phyloP scores from a whole-genome alignment of 169 alveolate genomes.

The Cryptosporidium ubiquitum region DNA sequence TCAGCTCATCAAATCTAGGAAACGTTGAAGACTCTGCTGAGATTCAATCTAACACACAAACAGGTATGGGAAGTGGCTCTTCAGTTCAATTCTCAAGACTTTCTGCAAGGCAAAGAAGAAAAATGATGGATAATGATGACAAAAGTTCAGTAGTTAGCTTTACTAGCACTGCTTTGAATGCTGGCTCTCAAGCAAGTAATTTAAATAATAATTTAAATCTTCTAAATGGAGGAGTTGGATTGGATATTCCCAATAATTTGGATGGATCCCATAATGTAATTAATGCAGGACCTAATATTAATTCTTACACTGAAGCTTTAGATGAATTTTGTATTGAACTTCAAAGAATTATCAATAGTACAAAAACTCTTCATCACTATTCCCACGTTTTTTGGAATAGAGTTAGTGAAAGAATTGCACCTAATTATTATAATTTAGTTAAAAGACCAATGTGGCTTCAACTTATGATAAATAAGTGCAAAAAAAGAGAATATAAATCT shows the following conservation, averaged over 20 bases:
- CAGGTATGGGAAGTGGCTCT: background rate
- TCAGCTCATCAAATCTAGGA: background rate
- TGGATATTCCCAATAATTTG: background rate
- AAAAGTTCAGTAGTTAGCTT: conserved; percentile 47
- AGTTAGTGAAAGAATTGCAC: conserved; percentile 86
- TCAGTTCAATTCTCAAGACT: conserved; percentile 56
- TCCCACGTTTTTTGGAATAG: conserved; percentile 83
- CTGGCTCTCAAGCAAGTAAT: conserved; percentile 8
- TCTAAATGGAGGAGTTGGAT: background rate
- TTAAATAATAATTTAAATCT: background rate
- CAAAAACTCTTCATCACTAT: conserved; percentile 71
- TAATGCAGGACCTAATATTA: conserved; percentile 34
- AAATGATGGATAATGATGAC: conserved; percentile 68
- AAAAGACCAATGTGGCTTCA: conserved; percentile 87
- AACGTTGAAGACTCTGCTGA: background rate
- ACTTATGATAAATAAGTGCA: conserved; percentile 80
- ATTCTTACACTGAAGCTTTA: conserved; percentile 72
- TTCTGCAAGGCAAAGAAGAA: conserved; percentile 68
- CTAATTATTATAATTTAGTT: conserved; percentile 83
- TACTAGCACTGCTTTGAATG: conserved; percentile 7
- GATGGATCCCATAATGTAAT: background rate
- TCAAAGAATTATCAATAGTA: conserved; percentile 76
- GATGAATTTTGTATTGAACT: conserved; percentile 78
- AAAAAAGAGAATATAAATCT: conserved; percentile 81
- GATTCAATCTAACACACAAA: background rate